phyloP scores from a whole-genome alignment of 805 yeast genomes.

The Saitoella complicata region DNA sequence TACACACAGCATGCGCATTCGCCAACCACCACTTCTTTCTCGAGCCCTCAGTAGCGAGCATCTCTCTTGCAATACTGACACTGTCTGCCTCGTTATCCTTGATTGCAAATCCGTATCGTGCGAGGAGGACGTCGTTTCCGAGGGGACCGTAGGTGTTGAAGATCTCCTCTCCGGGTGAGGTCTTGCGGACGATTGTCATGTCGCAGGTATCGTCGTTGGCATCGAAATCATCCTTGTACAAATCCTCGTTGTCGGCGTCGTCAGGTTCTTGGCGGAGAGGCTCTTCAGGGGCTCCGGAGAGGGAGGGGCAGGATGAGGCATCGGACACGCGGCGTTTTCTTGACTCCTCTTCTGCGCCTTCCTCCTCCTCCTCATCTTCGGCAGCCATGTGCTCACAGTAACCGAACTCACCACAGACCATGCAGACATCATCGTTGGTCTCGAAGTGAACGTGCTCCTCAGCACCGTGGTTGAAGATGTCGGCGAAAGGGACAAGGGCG shows the following conservation, averaged over 20 bases:
- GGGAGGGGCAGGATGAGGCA: no score
- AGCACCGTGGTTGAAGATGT: constrained; percentile 60
- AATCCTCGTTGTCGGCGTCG: neutral
- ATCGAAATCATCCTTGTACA: neutral
- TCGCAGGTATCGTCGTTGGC: constrained; percentile 24
- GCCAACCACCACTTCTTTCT: no score
- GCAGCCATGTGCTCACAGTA: constrained; percentile 12
- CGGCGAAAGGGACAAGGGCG: constrained; percentile 82
- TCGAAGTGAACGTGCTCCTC: constrained; percentile 54
- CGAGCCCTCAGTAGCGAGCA: no score
- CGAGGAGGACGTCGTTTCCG: constrained; percentile 44
- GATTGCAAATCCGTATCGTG: constrained; percentile 55
- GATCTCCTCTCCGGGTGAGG: constrained; percentile 39
- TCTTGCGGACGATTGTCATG: constrained; percentile 33
- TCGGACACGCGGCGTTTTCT: neutral
- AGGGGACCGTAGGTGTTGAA: constrained; percentile 72
- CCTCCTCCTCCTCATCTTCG: constrained; percentile 3
- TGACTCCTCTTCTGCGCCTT: constrained; percentile 11
- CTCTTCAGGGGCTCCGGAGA: no score
- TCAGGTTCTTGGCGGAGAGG: no score
- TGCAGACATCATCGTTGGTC: constrained; percentile 36
- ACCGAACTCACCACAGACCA: constrained; percentile 21
- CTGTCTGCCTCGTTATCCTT: no score
- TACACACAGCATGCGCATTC: no score
- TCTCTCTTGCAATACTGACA: no score